Evolutionary conservation across 441 rosid genomes (phyloP).

Genomic region (Bruguiera hainesii): DNA sequence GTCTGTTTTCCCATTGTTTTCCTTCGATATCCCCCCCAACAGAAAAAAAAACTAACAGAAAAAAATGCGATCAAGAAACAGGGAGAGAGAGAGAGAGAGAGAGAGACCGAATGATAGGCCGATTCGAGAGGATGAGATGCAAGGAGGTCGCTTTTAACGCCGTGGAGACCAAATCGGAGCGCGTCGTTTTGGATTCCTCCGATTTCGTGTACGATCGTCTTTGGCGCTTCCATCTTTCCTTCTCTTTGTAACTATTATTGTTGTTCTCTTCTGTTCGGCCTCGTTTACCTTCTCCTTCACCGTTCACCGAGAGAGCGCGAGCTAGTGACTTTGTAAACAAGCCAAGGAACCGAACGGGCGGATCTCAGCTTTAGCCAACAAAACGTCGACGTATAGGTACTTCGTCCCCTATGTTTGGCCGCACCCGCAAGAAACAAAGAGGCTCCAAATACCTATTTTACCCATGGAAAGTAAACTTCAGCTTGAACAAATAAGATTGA

Average conservation of each 20-base stretch:
- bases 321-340: too few species aligned
- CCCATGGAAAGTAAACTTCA: too few species aligned
- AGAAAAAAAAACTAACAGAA: not conserved
- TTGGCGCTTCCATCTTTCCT: slow-evolving; percentile 50
- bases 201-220: slow-evolving; percentile 60
- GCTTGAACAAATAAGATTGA: too few species aligned
- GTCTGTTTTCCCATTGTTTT: too few species aligned
- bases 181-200: slow-evolving; percentile 66
- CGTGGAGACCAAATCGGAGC: slow-evolving; percentile 76
- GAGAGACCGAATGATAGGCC: slow-evolving; percentile 55
- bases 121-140: slow-evolving; percentile 92
- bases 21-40: too few species aligned
- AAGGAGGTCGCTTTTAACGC: slow-evolving; percentile 73
- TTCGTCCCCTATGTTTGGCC: too few species aligned
- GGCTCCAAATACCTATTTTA: too few species aligned
- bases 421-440: too few species aligned
- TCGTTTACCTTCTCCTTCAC: not conserved
- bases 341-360: too few species aligned
- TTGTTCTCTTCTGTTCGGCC: not conserved
- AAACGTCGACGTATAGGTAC: too few species aligned
- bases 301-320: too few species aligned
- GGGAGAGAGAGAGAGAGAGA: not conserved
- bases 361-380: too few species aligned
- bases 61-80: not conserved
- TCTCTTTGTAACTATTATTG: not conserved